These are phyloP conservation scores for Phytophthora pisi DNA, from an alignment of 352 stramenopile genomes.

Conservation along the genomic window DNA sequence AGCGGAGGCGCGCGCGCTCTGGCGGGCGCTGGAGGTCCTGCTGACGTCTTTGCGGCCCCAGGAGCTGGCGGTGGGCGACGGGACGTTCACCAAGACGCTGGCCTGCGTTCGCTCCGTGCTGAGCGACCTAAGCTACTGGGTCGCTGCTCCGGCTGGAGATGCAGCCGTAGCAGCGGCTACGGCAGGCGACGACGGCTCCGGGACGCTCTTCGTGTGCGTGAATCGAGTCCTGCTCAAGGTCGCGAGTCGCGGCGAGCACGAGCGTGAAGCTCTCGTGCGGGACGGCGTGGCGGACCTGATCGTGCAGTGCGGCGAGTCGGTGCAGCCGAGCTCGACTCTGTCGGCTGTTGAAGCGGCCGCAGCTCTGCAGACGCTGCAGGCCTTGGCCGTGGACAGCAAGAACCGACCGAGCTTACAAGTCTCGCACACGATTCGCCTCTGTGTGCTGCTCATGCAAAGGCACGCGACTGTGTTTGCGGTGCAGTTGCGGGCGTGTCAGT, in stretches of 20 bases:
- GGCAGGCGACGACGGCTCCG: slow-evolving; percentile 18
- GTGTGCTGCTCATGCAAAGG: slow-evolving; percentile 41
- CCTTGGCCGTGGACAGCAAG: slow-evolving; percentile 47
- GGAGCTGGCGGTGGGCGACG: slow-evolving; percentile 44
- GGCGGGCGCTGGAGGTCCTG: slow-evolving; percentile 58
- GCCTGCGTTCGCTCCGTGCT: slow-evolving; percentile 46
- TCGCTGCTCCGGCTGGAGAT: not conserved
- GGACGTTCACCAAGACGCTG: slow-evolving; percentile 48
- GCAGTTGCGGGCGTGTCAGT: slow-evolving; percentile 63
- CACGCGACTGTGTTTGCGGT: slow-evolving; percentile 37
- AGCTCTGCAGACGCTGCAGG: slow-evolving; percentile 58
- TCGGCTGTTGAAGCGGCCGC: slow-evolving; percentile 21
- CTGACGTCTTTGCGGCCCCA: slow-evolving; percentile 38
- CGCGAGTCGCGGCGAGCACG: slow-evolving; percentile 47
- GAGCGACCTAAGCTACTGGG: slow-evolving; percentile 38
- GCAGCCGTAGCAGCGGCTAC: too few relatives aligned
- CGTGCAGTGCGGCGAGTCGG: slow-evolving; percentile 30
- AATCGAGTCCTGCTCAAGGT: slow-evolving; percentile 55
- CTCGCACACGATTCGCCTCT: slow-evolving; percentile 36
- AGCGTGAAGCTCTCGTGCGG: slow-evolving; percentile 50
- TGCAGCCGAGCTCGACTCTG: slow-evolving; percentile 9
- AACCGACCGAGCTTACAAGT: slow-evolving; percentile 42
- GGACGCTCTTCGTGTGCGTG: slow-evolving; percentile 45
- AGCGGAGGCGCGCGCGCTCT: slow-evolving; percentile 54
- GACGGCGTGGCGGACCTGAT: slow-evolving; percentile 48